Percentiles rank a stretch among this genome's conserved stretches.
Conservation (phyloP, 768 basidiomycete genomes). For the Tylopilus plumbeoviolaceoides region DNA sequence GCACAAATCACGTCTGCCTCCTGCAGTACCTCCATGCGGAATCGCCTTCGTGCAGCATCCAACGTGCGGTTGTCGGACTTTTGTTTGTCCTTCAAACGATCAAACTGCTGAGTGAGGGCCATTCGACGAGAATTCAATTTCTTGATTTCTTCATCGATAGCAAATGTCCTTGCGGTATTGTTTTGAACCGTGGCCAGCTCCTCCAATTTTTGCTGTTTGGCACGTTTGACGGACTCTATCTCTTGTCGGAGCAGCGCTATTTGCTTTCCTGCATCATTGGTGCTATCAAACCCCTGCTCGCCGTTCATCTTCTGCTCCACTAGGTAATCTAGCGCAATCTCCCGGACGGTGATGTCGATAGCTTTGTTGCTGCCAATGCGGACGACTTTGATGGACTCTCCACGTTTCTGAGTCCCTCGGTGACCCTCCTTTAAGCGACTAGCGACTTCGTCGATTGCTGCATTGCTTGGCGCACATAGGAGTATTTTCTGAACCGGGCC, state of each 20-base stretch:
- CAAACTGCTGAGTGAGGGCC: conserved; percentile 61
- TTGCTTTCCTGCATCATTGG: conserved; percentile 53
- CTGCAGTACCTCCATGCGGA: conserved; percentile 69
- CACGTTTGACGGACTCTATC: conserved; percentile 62
- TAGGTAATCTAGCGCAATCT: conserved; percentile 82
- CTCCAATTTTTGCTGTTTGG: conserved; percentile 53
- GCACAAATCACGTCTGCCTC: conserved; percentile 93
- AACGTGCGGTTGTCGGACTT: conserved; percentile 76
- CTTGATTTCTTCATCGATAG: conserved; percentile 70
- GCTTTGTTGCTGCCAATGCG: conserved; percentile 79
- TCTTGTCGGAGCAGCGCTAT: conserved; percentile 59
- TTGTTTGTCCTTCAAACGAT: conserved; percentile 77
- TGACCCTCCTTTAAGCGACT: conserved; percentile 81
- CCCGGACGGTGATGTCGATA: conserved; percentile 76
- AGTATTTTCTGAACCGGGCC: conserved; percentile 66
- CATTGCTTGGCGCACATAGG: conserved; percentile 96
- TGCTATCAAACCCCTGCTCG: conserved; percentile 33
- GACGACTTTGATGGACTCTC: conserved; percentile 72
- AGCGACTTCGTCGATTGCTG: conserved; percentile 96
- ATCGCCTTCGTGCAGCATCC: conserved; percentile 74
- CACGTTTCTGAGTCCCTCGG: conserved; percentile 49
- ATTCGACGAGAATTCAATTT: conserved; percentile 62
- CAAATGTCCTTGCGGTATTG: conserved; percentile 47
- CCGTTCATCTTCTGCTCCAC: conserved; percentile 71
- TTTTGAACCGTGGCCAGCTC: conserved; percentile 57